These are phyloP conservation scores for Alloteropsis semialata DNA, from an alignment of 176 grass and related monocot genomes.

Conservation along the genomic window DNA sequence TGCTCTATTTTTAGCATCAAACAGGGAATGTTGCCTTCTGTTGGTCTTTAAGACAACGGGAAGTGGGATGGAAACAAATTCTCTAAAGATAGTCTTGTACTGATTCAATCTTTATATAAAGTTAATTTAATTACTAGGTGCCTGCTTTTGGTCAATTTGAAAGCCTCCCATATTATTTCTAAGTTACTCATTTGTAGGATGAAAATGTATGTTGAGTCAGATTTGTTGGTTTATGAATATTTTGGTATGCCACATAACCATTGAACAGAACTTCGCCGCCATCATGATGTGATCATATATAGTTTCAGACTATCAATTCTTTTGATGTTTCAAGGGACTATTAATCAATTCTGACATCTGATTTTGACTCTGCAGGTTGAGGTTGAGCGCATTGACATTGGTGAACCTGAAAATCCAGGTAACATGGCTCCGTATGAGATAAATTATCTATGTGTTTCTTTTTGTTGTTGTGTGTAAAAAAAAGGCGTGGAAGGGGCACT, in stretches of 20 bases:
- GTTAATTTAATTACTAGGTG: neutral
- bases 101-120: neutral
- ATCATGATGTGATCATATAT: conserved; percentile 8
- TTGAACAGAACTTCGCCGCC: neutral
- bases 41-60: neutral
- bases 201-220: neutral
- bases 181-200: neutral
- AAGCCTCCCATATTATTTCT: neutral
- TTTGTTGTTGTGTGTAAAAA: no score
- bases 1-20: neutral
- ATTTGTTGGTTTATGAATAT: neutral
- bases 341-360: conserved; percentile 21
- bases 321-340: neutral
- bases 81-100: neutral
- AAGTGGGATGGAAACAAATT: neutral
- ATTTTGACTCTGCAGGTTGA: conserved; percentile 58
- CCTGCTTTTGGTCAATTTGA: neutral
- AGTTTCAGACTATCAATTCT: conserved; percentile 2
- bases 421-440: neutral
- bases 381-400: conserved; percentile 89
- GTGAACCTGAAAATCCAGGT: conserved; percentile 82
- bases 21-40: neutral
- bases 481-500: no score
- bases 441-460: neutral
- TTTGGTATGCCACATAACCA: neutral